These are phyloP conservation scores for Ophiocordyceps camponoti-rufipedis DNA, from an alignment of 2,329 filamentous ascomycete genomes.

Conservation along the genomic window DNA sequence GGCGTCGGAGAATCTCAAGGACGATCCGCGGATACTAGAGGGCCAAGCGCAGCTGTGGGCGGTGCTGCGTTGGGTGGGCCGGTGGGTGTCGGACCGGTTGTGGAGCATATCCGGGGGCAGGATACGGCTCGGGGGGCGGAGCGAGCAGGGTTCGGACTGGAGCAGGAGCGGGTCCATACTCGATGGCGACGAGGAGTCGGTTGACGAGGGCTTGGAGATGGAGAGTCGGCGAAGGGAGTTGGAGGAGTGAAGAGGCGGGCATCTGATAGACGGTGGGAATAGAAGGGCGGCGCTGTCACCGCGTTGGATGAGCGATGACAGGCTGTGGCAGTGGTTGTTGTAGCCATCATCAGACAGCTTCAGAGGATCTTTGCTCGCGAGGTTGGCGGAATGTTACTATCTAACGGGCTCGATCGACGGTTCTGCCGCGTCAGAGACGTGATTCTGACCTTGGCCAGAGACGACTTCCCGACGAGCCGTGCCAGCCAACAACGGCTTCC, in stretches of 20 bases:
- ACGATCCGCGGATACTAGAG: conserved; percentile 35
- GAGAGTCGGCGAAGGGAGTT: conserved; percentile 14
- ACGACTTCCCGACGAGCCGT: neutral
- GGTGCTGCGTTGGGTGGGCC: conserved; percentile 29
- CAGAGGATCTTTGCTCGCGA: no score
- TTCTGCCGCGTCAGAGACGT: conserved; percentile 16
- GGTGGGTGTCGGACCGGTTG: conserved; percentile 41
- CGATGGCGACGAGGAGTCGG: conserved; percentile 22
- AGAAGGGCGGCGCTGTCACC: neutral
- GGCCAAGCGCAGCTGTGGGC: conserved; percentile 49
- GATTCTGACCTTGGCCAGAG: conserved; percentile 6
- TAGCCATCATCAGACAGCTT: neutral
- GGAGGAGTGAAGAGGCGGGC: neutral
- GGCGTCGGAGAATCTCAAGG: conserved; percentile 55
- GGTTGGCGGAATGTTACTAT: neutral
- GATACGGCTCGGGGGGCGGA: conserved; percentile 28
- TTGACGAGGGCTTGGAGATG: conserved; percentile 24
- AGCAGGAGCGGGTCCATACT: conserved; percentile 27
- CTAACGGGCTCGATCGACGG: conserved; percentile 4
- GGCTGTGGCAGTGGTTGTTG: no score
- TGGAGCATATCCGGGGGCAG: conserved; percentile 34
- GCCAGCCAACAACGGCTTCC: conserved; percentile 9
- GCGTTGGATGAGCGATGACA: neutral
- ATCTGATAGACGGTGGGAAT: neutral
- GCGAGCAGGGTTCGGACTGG: conserved; percentile 13